Conservation (phyloP, 192 early-diverging fungal genomes). For the Entomortierella chlamydospora region DNA sequence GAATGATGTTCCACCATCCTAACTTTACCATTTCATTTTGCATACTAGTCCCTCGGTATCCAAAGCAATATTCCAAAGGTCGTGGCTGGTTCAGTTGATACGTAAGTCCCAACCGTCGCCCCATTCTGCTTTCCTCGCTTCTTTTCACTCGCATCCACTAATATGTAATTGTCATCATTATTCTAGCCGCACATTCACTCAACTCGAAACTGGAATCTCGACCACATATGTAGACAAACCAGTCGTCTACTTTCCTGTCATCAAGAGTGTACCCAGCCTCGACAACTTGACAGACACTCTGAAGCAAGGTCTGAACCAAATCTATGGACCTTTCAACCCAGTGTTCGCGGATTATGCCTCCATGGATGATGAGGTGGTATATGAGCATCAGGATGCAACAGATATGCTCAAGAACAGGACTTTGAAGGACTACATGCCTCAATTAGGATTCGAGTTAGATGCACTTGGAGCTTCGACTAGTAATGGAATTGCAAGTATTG, state of each 20-base stretch:
- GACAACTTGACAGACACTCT: slow-evolving; percentile 26
- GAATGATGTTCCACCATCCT: slow-evolving; percentile 2
- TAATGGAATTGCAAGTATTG: slow-evolving; percentile 21
- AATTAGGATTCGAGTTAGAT: slow-evolving; percentile 46
- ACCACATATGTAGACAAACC: slow-evolving; percentile 2
- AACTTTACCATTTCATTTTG: neutral
- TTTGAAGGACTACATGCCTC: slow-evolving; percentile 30
- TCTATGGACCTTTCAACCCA: slow-evolving; percentile 26
- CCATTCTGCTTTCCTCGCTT: neutral
- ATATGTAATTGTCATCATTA: no score
- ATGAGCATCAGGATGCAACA: slow-evolving; percentile 46
- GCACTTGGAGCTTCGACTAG: slow-evolving; percentile 18
- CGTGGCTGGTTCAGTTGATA: slow-evolving; percentile 26
- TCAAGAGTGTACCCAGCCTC: slow-evolving; percentile 26
- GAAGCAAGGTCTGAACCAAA: slow-evolving; percentile 1
- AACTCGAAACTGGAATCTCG: slow-evolving; percentile 21
- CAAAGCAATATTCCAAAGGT: slow-evolving; percentile 47
- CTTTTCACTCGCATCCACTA: neutral
- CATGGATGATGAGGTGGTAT: slow-evolving; percentile 38
- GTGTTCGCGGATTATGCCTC: slow-evolving; percentile 36
- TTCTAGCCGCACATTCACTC: slow-evolving; percentile 20
- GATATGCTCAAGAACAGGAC: slow-evolving; percentile 48
- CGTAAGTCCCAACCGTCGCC: slow-evolving; percentile 12
- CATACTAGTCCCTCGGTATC: slow-evolving; percentile 39
- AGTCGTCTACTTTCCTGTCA: slow-evolving; percentile 33